These are phyloP conservation scores for Cladosporium colombiae DNA, from an alignment of 2,329 filamentous ascomycete genomes.

Conservation along the genomic window DNA sequence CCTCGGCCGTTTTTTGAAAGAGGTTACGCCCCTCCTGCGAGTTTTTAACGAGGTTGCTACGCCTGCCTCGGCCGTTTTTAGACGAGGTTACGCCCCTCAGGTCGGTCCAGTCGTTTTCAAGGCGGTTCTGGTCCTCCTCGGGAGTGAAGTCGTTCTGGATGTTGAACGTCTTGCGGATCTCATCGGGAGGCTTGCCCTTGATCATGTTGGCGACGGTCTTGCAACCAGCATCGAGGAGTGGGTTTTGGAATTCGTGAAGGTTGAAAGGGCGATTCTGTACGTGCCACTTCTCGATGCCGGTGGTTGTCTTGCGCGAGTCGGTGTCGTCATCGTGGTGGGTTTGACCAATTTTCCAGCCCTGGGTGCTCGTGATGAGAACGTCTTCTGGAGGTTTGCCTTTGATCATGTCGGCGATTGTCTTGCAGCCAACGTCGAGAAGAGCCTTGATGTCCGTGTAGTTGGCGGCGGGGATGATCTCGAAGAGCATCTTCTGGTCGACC, in stretches of 20 bases:
- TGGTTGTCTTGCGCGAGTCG: slow-evolving; percentile 95
- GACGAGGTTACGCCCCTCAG: not conserved
- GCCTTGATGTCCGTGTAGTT: slow-evolving; percentile 99
- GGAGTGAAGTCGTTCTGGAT: slow-evolving; percentile 85
- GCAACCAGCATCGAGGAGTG: slow-evolving; percentile 91
- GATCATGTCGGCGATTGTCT: slow-evolving; percentile 99
- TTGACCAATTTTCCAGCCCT: not conserved
- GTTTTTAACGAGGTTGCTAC: not conserved
- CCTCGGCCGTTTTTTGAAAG: not conserved
- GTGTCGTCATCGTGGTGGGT: slow-evolving; percentile 68
- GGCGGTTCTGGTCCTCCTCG: slow-evolving; percentile 77
- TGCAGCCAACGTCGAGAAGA: slow-evolving; percentile 96
- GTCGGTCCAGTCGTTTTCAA: slow-evolving; percentile 89
- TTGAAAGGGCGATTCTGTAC: slow-evolving; percentile 99
- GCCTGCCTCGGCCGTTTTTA: not conserved
- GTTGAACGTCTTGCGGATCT: slow-evolving; percentile 98
- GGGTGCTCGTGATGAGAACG: not conserved
- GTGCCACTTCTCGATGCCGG: slow-evolving; percentile 99
- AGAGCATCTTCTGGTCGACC: slow-evolving; percentile 99
- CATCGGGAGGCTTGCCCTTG: slow-evolving; percentile 99
- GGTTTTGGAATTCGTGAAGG: slow-evolving; percentile 96
- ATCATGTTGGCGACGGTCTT: slow-evolving; percentile 99
- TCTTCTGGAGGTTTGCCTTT: slow-evolving; percentile 88
- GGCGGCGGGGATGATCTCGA: slow-evolving; percentile 85
- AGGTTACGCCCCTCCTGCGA: not conserved